These are phyloP conservation scores for Spergularia azorica DNA, from an alignment of 179 eudicot species.

Conservation along the genomic window DNA sequence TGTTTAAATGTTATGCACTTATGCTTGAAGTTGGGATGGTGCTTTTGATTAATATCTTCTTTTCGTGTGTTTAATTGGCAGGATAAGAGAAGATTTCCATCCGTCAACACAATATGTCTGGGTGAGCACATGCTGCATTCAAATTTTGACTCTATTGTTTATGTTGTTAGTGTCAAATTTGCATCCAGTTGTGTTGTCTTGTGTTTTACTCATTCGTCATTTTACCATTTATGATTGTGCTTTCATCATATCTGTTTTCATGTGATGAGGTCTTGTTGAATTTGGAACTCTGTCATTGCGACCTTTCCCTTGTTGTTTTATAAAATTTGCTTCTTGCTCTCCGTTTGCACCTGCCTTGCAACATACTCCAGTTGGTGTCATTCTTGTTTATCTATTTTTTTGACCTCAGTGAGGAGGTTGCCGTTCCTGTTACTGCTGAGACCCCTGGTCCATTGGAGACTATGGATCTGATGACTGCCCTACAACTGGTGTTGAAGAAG, in stretches of 20 bases:
- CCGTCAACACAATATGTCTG: constrained; percentile 31
- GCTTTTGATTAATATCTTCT: no score
- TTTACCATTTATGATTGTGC: no score
- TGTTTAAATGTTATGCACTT: no score
- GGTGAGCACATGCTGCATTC: constrained; percentile 23
- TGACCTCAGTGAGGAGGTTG: constrained; percentile 33
- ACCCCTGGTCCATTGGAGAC: constrained; percentile 38
- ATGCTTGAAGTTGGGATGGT: neutral
- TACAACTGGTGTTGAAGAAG: constrained; percentile 46
- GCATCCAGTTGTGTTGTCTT: no score
- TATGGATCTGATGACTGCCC: constrained; percentile 43
- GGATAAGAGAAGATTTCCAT: constrained; percentile 34
- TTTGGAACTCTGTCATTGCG: neutral
- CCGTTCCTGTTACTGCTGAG: constrained; percentile 25
- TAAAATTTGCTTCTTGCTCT: neutral
- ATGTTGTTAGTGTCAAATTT: neutral
- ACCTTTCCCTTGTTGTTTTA: neutral
- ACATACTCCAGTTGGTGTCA: neutral
- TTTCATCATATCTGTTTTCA: no score
- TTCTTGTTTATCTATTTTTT: neutral
- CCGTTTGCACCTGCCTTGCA: neutral
- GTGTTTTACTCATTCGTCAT: no score
- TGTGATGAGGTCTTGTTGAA: no score
- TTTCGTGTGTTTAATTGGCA: constrained; percentile 3
- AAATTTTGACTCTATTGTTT: neutral